phyloP scores from a whole-genome alignment of 495 filamentous ascomycete genomes.

The Lineolata rhizophorae region DNA sequence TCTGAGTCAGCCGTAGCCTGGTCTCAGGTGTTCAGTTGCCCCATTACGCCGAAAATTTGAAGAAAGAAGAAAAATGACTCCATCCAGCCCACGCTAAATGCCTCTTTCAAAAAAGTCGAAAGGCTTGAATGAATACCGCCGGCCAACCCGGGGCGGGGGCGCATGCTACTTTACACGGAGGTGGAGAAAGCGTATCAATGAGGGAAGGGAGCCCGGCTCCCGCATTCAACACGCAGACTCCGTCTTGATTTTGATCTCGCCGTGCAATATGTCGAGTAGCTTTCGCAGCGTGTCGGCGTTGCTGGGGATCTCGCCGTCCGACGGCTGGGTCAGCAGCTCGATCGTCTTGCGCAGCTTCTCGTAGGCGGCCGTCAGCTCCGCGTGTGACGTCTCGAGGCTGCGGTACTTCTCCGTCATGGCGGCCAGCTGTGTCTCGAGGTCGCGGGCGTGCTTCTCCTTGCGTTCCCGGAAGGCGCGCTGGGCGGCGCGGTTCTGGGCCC shows the following conservation, averaged over 20 bases:
- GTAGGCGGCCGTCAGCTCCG: slow-evolving; percentile 10
- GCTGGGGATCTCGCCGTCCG: slow-evolving; percentile 9
- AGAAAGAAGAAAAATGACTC: too few species aligned
- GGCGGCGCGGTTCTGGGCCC: slow-evolving; percentile 5
- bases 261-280: slow-evolving; percentile 12
- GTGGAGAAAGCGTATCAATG: too few species aligned
- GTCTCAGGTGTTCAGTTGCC: too few species aligned
- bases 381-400: slow-evolving; percentile 1
- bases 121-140: too few species aligned
- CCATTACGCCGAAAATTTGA: too few species aligned
- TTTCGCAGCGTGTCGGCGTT: slow-evolving; percentile 13
- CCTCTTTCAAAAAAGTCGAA: too few species aligned
- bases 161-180: too few species aligned
- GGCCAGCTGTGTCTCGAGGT: slow-evolving; percentile 12
- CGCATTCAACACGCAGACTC: too few species aligned
- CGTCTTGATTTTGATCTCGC: slow-evolving; percentile 10
- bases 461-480: slow-evolving; percentile 25
- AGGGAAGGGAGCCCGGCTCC: too few species aligned
- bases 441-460: slow-evolving; percentile 22
- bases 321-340: slow-evolving; percentile 11
- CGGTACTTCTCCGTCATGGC: slow-evolving; percentile 3
- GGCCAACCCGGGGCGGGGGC: too few species aligned
- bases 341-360: slow-evolving; percentile 16
- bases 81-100: too few species aligned
- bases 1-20: too few species aligned